A percentile compares a stretch with the other conserved stretches of the same genome.
Evolutionary conservation across 495 filamentous ascomycete species (phyloP).

Genomic region (Lasiosphaeria hispida): DNA sequence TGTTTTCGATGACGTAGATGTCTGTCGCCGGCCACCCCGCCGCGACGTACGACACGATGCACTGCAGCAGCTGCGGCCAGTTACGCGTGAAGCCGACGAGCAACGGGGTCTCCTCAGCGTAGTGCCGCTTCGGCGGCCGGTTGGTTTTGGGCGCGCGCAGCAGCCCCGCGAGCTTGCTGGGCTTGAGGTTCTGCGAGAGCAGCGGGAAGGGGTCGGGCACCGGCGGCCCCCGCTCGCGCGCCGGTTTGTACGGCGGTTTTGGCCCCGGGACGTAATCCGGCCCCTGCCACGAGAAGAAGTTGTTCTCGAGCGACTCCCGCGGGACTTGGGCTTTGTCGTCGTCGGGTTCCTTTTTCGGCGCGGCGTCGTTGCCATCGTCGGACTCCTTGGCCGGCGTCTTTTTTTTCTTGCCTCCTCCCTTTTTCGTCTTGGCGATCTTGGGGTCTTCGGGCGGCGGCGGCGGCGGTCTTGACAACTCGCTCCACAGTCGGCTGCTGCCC

Average conservation of each 20-base stretch:
- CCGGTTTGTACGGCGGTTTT: conserved; percentile 21
- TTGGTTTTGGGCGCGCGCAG: conserved; percentile 34
- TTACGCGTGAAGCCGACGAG: conserved; percentile 61
- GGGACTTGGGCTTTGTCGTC: conserved; percentile 12
- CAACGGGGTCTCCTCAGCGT: conserved; percentile 47
- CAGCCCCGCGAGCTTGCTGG: not conserved
- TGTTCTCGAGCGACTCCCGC: not conserved
- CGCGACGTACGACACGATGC: conserved; percentile 56
- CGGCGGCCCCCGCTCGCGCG: conserved; percentile 3
- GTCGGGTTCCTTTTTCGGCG: not conserved
- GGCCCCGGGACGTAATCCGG: conserved; percentile 1
- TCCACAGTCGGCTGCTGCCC: too few species aligned
- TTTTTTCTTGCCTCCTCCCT: not conserved
- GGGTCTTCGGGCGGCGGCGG: conserved; percentile 4
- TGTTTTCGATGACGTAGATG: conserved; percentile 63
- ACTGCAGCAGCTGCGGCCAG: conserved; percentile 57
- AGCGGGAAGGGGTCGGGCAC: conserved; percentile 28
- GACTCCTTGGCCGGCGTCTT: not conserved
- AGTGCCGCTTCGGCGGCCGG: conserved; percentile 36
- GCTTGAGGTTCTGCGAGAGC: conserved; percentile 12
- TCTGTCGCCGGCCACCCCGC: conserved; percentile 60
- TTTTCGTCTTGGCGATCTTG: not conserved
- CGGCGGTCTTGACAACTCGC: too few species aligned
- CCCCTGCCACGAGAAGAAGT: conserved; percentile 21
- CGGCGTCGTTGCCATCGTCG: not conserved